phyloP scores from a whole-genome alignment of 2,329 filamentous ascomycete genomes.

The Xylaria sp. region DNA sequence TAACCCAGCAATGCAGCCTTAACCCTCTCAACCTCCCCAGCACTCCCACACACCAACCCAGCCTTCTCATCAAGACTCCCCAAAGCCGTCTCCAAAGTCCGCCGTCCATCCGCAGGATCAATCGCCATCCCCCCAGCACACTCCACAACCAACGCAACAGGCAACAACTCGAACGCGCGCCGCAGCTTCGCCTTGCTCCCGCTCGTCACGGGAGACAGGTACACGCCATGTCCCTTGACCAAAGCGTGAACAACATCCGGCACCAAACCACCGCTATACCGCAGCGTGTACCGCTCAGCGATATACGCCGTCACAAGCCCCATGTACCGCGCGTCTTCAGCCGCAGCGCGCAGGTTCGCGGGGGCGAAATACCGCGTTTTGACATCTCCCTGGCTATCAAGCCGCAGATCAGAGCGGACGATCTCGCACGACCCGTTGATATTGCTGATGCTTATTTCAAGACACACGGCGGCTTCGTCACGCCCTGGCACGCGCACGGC shows the following conservation, averaged over 20 bases:
- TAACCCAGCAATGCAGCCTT: conserved; percentile 23
- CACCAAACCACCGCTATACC: conserved; percentile 70
- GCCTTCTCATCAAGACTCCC: conserved; percentile 61
- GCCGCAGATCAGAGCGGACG: conserved; percentile 55
- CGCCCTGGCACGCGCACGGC: conserved; percentile 61
- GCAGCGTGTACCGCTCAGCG: conserved; percentile 65
- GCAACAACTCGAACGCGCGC: conserved; percentile 68
- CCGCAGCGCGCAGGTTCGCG: conserved; percentile 68
- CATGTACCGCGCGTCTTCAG: conserved; percentile 62
- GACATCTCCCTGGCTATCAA: conserved; percentile 52
- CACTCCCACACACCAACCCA: conserved; percentile 62
- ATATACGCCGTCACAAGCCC: conserved; percentile 62
- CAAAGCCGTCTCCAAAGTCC: conserved; percentile 56
- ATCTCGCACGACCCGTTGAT: conserved; percentile 51
- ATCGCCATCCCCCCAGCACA: conserved; percentile 68
- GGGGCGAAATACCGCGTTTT: conserved; percentile 70
- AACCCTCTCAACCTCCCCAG: conserved; percentile 29
- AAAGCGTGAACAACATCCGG: conserved; percentile 70
- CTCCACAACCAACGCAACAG: conserved; percentile 69
- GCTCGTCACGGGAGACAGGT: conserved; percentile 66
- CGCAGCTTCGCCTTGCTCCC: conserved; percentile 67
- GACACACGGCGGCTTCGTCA: conserved; percentile 51
- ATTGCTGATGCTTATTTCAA: conserved; percentile 62
- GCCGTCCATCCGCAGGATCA: conserved; percentile 57
- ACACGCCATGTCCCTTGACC: conserved; percentile 71